Evolutionary conservation across 2,329 filamentous ascomycete species (phyloP).

Genomic region (Pseudophaeomoniella oleicola): DNA sequence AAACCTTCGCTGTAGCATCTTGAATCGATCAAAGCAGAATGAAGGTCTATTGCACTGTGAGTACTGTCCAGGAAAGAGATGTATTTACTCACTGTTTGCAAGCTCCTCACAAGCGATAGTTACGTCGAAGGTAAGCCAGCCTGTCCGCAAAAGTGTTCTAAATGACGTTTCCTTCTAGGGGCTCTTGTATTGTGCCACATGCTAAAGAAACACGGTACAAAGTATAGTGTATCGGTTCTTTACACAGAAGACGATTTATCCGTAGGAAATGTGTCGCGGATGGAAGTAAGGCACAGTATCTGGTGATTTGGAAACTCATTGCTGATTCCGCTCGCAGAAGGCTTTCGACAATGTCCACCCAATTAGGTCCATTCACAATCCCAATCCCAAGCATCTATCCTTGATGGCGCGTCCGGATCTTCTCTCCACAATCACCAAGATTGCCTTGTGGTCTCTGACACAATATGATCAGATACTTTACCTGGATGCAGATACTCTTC

Average conservation of each 20-base stretch:
- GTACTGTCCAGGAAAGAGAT: no score
- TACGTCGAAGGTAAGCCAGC: neutral
- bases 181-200: neutral
- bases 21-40: no score
- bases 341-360: neutral
- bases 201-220: neutral
- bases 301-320: no score
- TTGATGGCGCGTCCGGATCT: neutral
- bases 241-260: neutral
- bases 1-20: no score
- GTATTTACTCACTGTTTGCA: no score
- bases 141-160: no score
- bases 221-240: neutral
- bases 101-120: neutral
- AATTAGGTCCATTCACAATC: neutral
- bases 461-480: neutral
- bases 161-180: no score
- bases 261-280: neutral
- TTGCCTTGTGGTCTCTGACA: neutral
- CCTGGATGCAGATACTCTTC: neutral
- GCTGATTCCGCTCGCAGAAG: no score
- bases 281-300: no score
- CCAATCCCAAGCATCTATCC: neutral
- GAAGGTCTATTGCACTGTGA: neutral
- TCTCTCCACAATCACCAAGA: neutral